Evolutionary conservation across 345 rosid species (phyloP).

Genomic region (Firmiana major): DNA sequence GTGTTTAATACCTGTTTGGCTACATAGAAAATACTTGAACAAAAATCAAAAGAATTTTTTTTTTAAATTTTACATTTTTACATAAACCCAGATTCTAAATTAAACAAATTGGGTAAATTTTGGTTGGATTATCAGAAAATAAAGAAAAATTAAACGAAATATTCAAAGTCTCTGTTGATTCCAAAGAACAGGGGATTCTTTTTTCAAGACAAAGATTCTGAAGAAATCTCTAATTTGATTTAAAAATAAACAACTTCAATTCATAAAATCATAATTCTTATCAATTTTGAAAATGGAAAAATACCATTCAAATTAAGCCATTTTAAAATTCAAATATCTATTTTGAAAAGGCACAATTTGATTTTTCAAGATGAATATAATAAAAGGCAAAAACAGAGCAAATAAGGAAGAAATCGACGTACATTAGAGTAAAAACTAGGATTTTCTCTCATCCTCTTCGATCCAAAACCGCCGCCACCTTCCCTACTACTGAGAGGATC

Average conservation of each 20-base stretch:
- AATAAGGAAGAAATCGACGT: conserved; percentile 6
- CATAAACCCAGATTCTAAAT: background rate
- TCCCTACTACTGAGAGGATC: conserved; percentile 43
- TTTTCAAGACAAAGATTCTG: background rate
- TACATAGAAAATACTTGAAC: conserved; percentile 8
- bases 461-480: background rate
- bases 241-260: background rate
- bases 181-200: background rate
- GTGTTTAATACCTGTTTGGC: background rate
- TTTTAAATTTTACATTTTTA: background rate
- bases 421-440: conserved; percentile 45
- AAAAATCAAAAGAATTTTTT: background rate
- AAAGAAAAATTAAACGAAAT: background rate
- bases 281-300: background rate
- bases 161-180: background rate
- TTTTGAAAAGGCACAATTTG: background rate
- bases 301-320: background rate
- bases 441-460: conserved; percentile 39
- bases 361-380: background rate
- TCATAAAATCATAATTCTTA: background rate
- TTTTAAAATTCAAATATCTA: background rate
- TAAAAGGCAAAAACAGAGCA: background rate
- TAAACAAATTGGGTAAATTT: background rate
- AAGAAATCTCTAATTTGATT: background rate
- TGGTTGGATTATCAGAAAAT: background rate